These are phyloP conservation scores for Trichomonas gallinae DNA, from an alignment of 208 protist genomes.

Conservation along the genomic window DNA sequence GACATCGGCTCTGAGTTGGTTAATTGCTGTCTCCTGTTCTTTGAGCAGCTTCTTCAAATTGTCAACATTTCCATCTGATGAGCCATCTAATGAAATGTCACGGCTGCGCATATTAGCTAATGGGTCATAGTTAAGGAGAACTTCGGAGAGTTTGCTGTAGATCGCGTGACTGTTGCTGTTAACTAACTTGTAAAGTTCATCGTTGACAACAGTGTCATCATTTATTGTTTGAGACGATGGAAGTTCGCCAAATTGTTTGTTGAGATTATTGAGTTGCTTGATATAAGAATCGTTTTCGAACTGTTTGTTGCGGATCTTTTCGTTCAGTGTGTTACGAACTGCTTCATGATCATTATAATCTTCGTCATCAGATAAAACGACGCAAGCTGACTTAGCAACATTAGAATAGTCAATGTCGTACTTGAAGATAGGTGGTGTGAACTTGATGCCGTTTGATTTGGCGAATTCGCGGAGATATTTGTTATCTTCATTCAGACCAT, in stretches of 20 bases:
- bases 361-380: not conserved
- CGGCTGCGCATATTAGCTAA: not conserved
- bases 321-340: not conserved
- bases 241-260: not conserved
- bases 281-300: not conserved
- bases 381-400: not conserved
- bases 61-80: not conserved
- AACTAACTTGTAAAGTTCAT: not conserved
- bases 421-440: not conserved
- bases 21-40: not conserved
- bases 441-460: not conserved
- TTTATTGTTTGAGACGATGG: not conserved
- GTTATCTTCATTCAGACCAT: not conserved
- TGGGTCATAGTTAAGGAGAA: not conserved
- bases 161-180: not conserved
- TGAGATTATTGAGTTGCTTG: not conserved
- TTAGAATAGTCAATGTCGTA: not conserved
- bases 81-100: not conserved
- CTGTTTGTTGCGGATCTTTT: not conserved
- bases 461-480: not conserved
- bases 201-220: not conserved
- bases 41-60: not conserved
- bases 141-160: not conserved
- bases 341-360: not conserved
- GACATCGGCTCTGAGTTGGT: not conserved